Evolutionary conservation across 2,329 filamentous ascomycete species (phyloP), one percentile per base, ranked within the genome.

Genomic region (Emergomyces pasteurianus): DNA sequence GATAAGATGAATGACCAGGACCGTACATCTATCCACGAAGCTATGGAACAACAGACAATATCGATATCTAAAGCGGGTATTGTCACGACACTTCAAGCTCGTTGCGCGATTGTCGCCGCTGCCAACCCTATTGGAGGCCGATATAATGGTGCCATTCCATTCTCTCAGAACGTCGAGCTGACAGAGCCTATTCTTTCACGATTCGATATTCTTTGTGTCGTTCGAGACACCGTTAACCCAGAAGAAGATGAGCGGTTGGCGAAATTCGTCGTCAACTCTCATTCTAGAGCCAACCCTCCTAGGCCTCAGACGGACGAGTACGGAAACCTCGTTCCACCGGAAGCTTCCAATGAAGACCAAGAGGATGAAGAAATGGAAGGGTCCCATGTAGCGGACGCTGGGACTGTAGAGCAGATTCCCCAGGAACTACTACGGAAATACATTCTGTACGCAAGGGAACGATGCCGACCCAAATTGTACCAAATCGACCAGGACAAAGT

Each of bases 1-100:
- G 94, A 99, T 83, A 99, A 99, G 81, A 99, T 99, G 94, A 97
- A 97, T 73, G 94, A 99, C 73, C 91, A 97, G 72, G 94, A 99
- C 74, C 86, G 94, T 65, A 97, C 94, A 0, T 96, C 91, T 8
- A 99, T 99, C 67, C 94, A 99, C 82, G 94, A 99, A 80, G 94
- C 94, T 63, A 99, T 99, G 94, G 94, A 99, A 75, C 94, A 99
- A 76, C 94, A 99, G 77, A 99, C 94, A 1, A 99, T 99, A 67
- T 97, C 92, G 63, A 99, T 99, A 71, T 96, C 91, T 65, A 99
- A 99, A 74, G 94, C 94, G 0, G 94, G 94, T 75, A 99, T 99
- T 63, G 94, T 99, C 50, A 99, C 94, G 0, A 97, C 94, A 0
- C 81, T 99, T 0, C 92, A 99, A 74, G 94, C 94, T 50, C 88